phyloP scores from a whole-genome alignment of 768 basidiomycete species.

The Fibroporia radiculosa region DNA sequence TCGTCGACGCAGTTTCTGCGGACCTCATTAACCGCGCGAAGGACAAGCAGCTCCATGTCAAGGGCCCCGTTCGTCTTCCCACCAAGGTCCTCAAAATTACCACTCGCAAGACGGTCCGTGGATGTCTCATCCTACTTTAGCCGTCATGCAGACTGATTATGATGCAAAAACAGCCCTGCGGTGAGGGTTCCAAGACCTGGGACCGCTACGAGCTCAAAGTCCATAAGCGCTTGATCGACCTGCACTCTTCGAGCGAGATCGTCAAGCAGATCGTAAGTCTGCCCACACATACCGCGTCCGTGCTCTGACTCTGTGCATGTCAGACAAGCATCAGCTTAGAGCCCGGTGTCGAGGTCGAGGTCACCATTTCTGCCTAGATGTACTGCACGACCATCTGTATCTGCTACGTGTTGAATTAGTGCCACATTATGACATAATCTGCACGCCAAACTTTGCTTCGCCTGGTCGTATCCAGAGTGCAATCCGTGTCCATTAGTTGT shows the following conservation, averaged over 20 bases:
- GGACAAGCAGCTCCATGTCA: slow-evolving; percentile 99
- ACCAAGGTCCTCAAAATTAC: slow-evolving; percentile 99
- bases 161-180: slow-evolving; percentile 81
- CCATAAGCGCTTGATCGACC: slow-evolving; percentile 98
- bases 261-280: slow-evolving; percentile 97
- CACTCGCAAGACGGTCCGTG: slow-evolving; percentile 95
- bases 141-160: background rate
- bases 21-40: slow-evolving; percentile 99
- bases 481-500: too few relatives aligned
- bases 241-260: slow-evolving; percentile 97
- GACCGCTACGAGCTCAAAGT: slow-evolving; percentile 99
- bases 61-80: slow-evolving; percentile 97
- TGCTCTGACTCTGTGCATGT: background rate
- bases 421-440: too few relatives aligned
- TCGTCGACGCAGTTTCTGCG: slow-evolving; percentile 67
- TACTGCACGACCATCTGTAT: too few relatives aligned
- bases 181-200: slow-evolving; percentile 99
- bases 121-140: background rate
- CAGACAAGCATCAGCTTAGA: slow-evolving; percentile 98
- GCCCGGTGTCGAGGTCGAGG: slow-evolving; percentile 98
- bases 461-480: background rate
- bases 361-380: slow-evolving; percentile 75
- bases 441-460: too few relatives aligned
- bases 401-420: too few relatives aligned
- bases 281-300: background rate